phyloP scores from a whole-genome alignment of 2,329 filamentous ascomycete species.

The Leptographium procerum region DNA sequence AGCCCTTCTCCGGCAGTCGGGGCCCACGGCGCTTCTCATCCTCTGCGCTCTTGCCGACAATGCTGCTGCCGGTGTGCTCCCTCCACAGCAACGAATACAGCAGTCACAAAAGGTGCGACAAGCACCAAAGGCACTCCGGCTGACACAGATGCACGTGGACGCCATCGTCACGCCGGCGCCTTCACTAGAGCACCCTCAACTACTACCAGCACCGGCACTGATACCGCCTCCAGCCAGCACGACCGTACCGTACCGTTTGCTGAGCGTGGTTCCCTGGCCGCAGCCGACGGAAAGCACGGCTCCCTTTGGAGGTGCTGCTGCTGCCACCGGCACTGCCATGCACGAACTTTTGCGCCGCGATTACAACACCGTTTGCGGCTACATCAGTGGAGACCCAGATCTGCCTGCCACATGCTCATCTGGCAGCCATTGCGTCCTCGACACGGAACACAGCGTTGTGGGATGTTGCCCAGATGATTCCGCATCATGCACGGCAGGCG shows the following conservation, averaged over 20 bases:
- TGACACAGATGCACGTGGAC: too few relatives aligned
- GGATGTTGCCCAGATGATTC: conserved; percentile 36
- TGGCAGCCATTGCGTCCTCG: conserved; percentile 47
- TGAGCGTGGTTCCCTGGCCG: conserved; percentile 23
- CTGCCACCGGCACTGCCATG: conserved; percentile 24
- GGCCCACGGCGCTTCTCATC: conserved; percentile 19
- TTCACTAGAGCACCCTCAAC: background rate
- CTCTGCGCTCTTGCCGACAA: conserved; percentile 16
- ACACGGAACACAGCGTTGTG: conserved; percentile 21
- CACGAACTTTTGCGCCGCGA: conserved; percentile 28
- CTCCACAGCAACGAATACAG: too few relatives aligned
- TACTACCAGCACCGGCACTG: conserved; percentile 15
- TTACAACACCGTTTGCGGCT: conserved; percentile 46
- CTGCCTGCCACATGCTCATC: conserved; percentile 45
- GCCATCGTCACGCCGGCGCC: conserved; percentile 10
- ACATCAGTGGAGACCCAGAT: conserved; percentile 37
- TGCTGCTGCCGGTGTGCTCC: conserved; percentile 16
- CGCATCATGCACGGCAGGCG: conserved; percentile 38
- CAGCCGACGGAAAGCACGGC: conserved; percentile 25
- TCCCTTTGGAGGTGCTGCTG: background rate
- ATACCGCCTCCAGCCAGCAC: conserved; percentile 13
- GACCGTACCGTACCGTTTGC: conserved; percentile 18
- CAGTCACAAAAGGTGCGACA: background rate
- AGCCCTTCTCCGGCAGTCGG: conserved; percentile 18
- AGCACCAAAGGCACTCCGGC: background rate